These are phyloP conservation scores for Ceratobasidium theobromae DNA, from an alignment of 1,284 basidiomycete genomes.

Conservation along the genomic window DNA sequence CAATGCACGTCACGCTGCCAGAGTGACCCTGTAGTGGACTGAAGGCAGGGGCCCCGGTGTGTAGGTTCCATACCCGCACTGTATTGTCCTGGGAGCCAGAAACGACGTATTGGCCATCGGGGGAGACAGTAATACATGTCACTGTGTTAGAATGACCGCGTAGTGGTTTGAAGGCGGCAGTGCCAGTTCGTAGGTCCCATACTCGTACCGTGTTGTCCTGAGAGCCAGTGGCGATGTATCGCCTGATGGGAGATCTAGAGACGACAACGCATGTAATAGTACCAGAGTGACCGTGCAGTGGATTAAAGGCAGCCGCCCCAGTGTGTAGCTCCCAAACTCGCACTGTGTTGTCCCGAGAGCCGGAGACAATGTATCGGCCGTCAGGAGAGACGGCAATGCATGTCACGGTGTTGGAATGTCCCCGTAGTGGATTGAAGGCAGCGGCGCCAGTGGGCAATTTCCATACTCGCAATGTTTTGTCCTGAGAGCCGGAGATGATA, in stretches of 20 bases:
- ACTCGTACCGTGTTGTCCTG: background rate
- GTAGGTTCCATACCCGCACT: constrained; percentile 7
- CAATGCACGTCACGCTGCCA: background rate
- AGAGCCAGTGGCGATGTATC: no score
- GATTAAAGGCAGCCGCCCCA: no score
- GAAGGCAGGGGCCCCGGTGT: background rate
- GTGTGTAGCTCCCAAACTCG: no score
- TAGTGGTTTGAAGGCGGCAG: background rate
- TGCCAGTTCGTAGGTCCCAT: background rate
- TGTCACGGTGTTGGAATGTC: no score
- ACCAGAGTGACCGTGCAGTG: no score
- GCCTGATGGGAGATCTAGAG: no score
- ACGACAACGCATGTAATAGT: no score
- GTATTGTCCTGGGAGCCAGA: constrained; percentile 20
- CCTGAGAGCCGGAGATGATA: constrained; percentile 18
- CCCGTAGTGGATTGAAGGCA: background rate
- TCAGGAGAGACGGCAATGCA: no score
- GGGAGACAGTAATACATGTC: no score
- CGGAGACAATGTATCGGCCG: no score
- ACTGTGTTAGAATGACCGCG: no score
- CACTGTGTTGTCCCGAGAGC: no score
- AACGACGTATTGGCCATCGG: background rate
- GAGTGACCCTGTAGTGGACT: background rate
- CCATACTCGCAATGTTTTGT: constrained; percentile 31
- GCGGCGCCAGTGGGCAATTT: constrained; percentile 1